A percentile compares a stretch with the other conserved stretches of the same genome.
phyloP scores from a whole-genome alignment of 139 green algal species.

The Asterochloris erici region DNA sequence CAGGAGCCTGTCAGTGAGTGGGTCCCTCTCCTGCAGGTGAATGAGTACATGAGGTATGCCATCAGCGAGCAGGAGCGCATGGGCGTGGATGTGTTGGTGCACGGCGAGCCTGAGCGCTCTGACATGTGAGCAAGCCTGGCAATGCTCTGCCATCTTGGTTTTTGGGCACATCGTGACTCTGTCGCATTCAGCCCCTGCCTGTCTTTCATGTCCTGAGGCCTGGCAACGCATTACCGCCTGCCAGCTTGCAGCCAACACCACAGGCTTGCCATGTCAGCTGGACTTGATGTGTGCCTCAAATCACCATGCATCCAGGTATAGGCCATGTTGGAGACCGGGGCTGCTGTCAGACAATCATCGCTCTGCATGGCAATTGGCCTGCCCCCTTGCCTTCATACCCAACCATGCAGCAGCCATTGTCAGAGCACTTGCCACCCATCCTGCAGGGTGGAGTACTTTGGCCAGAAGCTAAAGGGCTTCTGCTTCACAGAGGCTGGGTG shows the following conservation, averaged over 20 bases:
- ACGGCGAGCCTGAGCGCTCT: slow-evolving; percentile 84
- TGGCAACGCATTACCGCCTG: too few species aligned
- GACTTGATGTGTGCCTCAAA: too few species aligned
- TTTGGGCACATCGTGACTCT: too few species aligned
- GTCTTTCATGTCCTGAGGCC: too few species aligned
- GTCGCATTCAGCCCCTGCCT: too few species aligned
- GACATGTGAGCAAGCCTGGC: slow-evolving; percentile 42
- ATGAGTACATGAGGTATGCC: slow-evolving; percentile 50
- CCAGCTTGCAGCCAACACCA: too few species aligned
- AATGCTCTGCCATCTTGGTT: too few species aligned
- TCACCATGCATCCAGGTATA: too few species aligned
- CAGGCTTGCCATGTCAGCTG: too few species aligned
- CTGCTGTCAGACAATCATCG: neutral
- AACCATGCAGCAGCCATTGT: neutral
- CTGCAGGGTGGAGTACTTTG: slow-evolving; percentile 87
- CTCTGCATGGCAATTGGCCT: neutral
- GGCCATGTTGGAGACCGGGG: neutral
- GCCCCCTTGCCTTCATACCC: neutral
- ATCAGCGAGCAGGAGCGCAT: slow-evolving; percentile 70
- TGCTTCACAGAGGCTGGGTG: slow-evolving; percentile 72
- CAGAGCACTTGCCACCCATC: neutral
- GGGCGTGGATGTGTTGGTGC: slow-evolving; percentile 87
- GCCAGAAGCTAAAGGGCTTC: slow-evolving; percentile 74
- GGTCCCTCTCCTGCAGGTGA: slow-evolving; percentile 30
- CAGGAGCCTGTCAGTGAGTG: neutral